Conservation (phyloP, 1,139 yeast genomes). For the Saccharomycopsis phalli region DNA sequence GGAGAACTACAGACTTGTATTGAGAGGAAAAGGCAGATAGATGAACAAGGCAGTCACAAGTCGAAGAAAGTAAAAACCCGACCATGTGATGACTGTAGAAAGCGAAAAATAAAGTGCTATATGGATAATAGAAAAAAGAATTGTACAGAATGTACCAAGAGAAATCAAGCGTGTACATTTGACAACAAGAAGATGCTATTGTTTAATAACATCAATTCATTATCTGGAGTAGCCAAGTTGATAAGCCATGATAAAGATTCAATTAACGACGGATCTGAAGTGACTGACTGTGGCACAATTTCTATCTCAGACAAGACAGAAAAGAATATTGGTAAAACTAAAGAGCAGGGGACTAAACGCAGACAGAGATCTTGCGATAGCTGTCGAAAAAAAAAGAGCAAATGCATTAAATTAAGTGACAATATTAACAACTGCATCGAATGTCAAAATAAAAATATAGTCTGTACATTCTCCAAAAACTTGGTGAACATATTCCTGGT, state of each 20-base stretch:
- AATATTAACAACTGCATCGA: constrained; percentile 22
- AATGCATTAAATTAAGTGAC: constrained; percentile 21
- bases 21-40: constrained; percentile 2
- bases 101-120: constrained; percentile 29
- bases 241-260: constrained; percentile 7
- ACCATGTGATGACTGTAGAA: constrained; percentile 25
- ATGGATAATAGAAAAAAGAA: constrained; percentile 20
- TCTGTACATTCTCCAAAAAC: constrained; percentile 23
- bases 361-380: constrained; percentile 22
- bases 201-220: constrained; percentile 18
- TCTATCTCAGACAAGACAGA: neutral
- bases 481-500: constrained; percentile 16
- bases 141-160: constrained; percentile 24
- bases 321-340: too few relatives aligned
- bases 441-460: constrained; percentile 23
- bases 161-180: constrained; percentile 23
- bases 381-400: constrained; percentile 24
- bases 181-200: constrained; percentile 17
- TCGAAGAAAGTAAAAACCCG: constrained; percentile 20
- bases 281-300: neutral
- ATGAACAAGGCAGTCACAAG: neutral
- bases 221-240: constrained; percentile 18
- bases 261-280: neutral
- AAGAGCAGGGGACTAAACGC: constrained; percentile 1
- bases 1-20: neutral